Evolutionary conservation across 2,329 filamentous ascomycete species (phyloP), one percentile per base, ranked within the genome.

Genomic region (Sporothrix brunneoviolacea): DNA sequence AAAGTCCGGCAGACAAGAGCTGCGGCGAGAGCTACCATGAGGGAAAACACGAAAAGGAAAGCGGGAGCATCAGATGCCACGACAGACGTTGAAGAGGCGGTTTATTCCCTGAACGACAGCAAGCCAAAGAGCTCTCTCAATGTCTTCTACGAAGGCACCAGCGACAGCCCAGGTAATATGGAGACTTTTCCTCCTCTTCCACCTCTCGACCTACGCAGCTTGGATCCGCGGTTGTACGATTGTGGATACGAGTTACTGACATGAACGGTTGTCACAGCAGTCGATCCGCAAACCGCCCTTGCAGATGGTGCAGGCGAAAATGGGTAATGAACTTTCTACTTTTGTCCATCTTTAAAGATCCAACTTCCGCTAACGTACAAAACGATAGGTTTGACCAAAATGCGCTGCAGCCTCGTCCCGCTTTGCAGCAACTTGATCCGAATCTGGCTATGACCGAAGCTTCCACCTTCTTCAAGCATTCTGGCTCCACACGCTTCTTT

Each of bases 361-460:
- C 24, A 6, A 28, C 24, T 28, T n/a, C n/a, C n/a, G 10, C 5
- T 28, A 10, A 28, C 24, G 24, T 10, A 28, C 10, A 10, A 16
- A 4, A 16, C n/a, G 21, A n/a, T 18, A 59, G 56, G 4, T 52
- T 53, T 45, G 50, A 50, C n/a, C 22, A 52, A 2, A 6, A n/a
- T 9, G 48, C 48, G 3, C 45, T 48, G 1, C 28, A 43, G 19
- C 27, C 2, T 12, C 54, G 56, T 3, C 32, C 50, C 7, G 49
- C 48, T 19, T 40, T 59, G 18, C 57, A 59, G n/a, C 53, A 51
- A 10, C 43, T 56, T 1, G 52, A 58, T 36, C 44, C 52, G 4
- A 59, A 59, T 44, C n/a, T 57, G 35, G 30, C 53, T 15, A 38
- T 55, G 10, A 33, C 49, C 3, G 52, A 53, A 3, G 18, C 48